A percentile compares a stretch with the other conserved stretches of the same genome.
These are phyloP conservation scores for Boletus rufocinnamomeus DNA, from an alignment of 768 basidiomycete genomes.

Conservation along the genomic window DNA sequence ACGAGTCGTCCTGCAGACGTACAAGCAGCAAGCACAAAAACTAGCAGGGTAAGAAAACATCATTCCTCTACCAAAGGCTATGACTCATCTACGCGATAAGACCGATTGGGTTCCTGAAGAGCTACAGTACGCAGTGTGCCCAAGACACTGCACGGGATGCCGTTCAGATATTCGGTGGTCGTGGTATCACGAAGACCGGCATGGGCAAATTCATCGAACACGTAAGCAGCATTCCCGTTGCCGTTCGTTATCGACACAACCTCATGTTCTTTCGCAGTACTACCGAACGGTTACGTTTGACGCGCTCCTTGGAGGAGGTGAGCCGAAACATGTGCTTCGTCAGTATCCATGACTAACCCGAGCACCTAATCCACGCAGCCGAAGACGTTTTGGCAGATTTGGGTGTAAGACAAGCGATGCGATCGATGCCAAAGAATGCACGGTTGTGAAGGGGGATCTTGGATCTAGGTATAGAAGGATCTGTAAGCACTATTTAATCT, in stretches of 20 bases:
- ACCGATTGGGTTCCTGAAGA: conserved; percentile 81
- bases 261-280: conserved; percentile 28
- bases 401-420: conserved; percentile 79
- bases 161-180: conserved; percentile 78
- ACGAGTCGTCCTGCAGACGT: conserved; percentile 42
- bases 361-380: conserved; percentile 37
- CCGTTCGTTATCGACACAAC: not conserved
- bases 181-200: conserved; percentile 79
- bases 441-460: conserved; percentile 45
- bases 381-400: conserved; percentile 78
- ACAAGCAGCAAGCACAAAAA: conserved; percentile 70
- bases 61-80: not conserved
- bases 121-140: conserved; percentile 70
- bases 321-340: conserved; percentile 9
- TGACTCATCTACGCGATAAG: conserved; percentile 31
- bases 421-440: conserved; percentile 69
- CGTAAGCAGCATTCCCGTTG: conserved; percentile 30
- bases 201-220: conserved; percentile 65
- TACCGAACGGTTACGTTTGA: conserved; percentile 37
- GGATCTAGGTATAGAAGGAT: not conserved
- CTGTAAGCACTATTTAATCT: not conserved
- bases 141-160: conserved; percentile 84
- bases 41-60: conserved; percentile 62
- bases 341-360: not conserved
- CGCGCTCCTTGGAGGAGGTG: conserved; percentile 67